Percentiles rank a stretch among this genome's conserved stretches.
Conservation (phyloP, 306 rosid species). For the Trifolium repens region DNA sequence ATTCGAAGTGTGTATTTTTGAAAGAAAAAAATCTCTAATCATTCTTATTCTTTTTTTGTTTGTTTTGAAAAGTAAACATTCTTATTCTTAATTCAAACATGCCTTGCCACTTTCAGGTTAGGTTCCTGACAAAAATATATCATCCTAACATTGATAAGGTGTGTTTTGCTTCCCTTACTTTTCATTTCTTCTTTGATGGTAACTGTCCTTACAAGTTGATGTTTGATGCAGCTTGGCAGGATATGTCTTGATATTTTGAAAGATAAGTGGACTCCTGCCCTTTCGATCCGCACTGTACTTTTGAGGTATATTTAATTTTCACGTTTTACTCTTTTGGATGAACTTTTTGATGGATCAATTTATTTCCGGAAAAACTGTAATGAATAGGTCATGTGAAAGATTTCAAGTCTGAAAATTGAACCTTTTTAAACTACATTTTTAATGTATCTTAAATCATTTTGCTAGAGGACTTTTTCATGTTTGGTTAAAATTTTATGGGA, state of each 20-base stretch:
- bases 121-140: conserved; percentile 93
- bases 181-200: background rate
- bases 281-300: conserved; percentile 89
- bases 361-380: conserved; percentile 31
- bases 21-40: background rate
- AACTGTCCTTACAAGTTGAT: conserved; percentile 25
- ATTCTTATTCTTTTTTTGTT: too few species aligned
- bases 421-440: too few species aligned
- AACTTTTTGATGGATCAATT: background rate
- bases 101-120: conserved; percentile 63
- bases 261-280: conserved; percentile 95
- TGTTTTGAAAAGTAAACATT: background rate
- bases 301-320: conserved; percentile 62
- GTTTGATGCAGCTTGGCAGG: conserved; percentile 74
- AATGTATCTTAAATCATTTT: background rate
- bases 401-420: background rate
- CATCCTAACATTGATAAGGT: conserved; percentile 99
- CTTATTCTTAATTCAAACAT: conserved; percentile 19
- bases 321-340: conserved; percentile 3
- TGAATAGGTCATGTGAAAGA: background rate
- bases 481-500: background rate
- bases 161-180: conserved; percentile 32
- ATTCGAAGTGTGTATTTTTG: background rate
- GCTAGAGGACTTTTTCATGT: background rate
- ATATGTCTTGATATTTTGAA: conserved; percentile 93